Evolutionary conservation across 305 asterid genomes (phyloP), one percentile per base, ranked within the genome.

Genomic region (Euphrasia arctica): DNA sequence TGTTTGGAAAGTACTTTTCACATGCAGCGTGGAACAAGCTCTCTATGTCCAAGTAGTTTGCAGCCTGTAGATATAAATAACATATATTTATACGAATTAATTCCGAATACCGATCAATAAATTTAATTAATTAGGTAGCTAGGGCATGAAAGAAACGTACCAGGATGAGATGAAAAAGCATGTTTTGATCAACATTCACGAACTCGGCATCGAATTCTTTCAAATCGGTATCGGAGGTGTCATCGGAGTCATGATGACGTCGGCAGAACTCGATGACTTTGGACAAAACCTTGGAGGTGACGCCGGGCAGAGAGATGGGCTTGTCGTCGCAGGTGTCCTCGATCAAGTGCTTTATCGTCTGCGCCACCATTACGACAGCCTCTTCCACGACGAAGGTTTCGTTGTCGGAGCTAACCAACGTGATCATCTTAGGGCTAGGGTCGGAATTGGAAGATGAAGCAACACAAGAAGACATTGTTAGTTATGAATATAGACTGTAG

Each of bases 21-120:
- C 61, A 56, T n/a, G 13, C 12, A 0, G 11, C 7, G 6, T 56
- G 22, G 9, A 56, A 9, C 61, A 56, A 9, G 2, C 42, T 4
- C 41, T 28, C 11, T 8, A 56, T 56, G 43, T 56, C 31, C 42
- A 56, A 56, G 43, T 27, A 56, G 41, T 56, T 56, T 28, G 61
- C 61, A 10, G 61, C 61, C 41, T 56, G 27, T 18, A 18, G 41
- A 48, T 5, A 49, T 25, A 49, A 49, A 49, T 49, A 49, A 25
- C 2, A 18, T 25, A 42, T 42, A 25, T 25, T 25, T 25, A 0
- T 25, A 25, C 2, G 27, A 42, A 42, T 12, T 0, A 32, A 32
- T 32, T 4, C 1, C 27, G 27, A 32, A 5, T 32, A 32, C 1
- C 5, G 4, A 32, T 4, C 36, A 3, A 0, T 32, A 3, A 25